Conservation (phyloP, 2,329 filamentous ascomycete genomes). For the Massarina eburnea region DNA sequence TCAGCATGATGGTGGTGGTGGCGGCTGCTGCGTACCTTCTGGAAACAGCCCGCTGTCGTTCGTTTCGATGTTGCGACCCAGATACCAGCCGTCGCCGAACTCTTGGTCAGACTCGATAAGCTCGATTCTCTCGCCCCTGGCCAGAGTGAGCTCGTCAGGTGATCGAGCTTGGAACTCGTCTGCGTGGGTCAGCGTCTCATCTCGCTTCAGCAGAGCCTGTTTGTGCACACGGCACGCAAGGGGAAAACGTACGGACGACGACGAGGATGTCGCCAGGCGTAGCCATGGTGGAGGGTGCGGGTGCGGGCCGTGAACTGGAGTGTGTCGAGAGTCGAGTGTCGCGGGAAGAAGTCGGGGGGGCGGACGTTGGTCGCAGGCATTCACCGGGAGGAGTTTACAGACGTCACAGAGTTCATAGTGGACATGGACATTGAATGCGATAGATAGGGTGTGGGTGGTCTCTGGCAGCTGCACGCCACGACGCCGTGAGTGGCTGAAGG, state of each 20-base stretch:
- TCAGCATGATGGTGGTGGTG: background rate
- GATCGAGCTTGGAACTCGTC: conserved; percentile 92
- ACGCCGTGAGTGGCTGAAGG: no score
- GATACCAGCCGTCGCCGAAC: conserved; percentile 85
- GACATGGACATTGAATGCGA: conserved; percentile 8
- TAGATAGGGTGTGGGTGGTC: no score
- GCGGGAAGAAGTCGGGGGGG: conserved; percentile 3
- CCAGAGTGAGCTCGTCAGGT: conserved; percentile 86
- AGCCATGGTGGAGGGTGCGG: conserved; percentile 26
- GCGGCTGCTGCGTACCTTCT: conserved; percentile 60
- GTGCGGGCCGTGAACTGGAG: background rate
- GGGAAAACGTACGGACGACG: conserved; percentile 66
- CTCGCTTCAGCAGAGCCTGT: conserved; percentile 1
- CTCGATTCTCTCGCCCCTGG: conserved; percentile 82
- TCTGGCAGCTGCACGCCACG: no score
- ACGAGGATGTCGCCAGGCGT: conserved; percentile 65
- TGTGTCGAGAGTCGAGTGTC: background rate
- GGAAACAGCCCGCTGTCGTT: conserved; percentile 78
- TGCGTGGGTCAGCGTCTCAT: conserved; percentile 40
- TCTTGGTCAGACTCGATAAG: conserved; percentile 84
- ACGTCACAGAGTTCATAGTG: conserved; percentile 4
- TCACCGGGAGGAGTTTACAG: conserved; percentile 10
- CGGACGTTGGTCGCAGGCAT: conserved; percentile 13
- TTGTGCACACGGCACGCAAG: background rate
- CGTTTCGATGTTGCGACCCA: conserved; percentile 73